Evolutionary conservation across 2,329 filamentous ascomycete genomes (phyloP).

Genomic region (Cyanodermella asteris): DNA sequence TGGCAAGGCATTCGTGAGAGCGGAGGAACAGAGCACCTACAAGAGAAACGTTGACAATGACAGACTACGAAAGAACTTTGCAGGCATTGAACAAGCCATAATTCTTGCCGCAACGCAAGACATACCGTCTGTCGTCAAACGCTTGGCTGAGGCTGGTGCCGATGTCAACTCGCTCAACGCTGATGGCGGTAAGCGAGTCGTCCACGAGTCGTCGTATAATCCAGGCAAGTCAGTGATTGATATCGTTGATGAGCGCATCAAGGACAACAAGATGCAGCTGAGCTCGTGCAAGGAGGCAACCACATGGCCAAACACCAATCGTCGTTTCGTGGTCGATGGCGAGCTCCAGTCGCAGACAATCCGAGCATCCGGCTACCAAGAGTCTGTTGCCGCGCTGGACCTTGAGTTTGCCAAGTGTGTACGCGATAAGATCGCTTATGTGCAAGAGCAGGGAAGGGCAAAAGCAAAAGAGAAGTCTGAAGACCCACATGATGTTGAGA

Average conservation of each 20-base stretch:
- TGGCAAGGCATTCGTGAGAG: conserved; percentile 27
- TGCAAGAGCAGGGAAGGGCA: conserved; percentile 5
- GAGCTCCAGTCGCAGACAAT: no score
- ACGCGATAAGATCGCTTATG: no score
- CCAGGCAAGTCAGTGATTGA: conserved; percentile 3
- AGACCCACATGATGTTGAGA: conserved; percentile 8
- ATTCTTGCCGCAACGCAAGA: conserved; percentile 34
- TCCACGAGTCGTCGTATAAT: conserved; percentile 1
- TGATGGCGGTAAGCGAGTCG: conserved; percentile 10
- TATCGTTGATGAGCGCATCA: conserved; percentile 7
- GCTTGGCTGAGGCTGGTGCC: conserved; percentile 40
- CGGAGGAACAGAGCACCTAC: conserved; percentile 1
- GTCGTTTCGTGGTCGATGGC: no score
- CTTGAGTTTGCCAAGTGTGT: no score
- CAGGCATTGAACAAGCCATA: conserved; percentile 39
- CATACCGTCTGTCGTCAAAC: conserved; percentile 29
- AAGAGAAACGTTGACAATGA: conserved; percentile 21
- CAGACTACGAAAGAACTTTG: conserved; percentile 28
- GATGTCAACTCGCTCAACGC: conserved; percentile 39
- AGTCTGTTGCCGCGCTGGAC: no score
- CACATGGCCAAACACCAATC: no score
- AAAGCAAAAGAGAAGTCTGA: conserved; percentile 14
- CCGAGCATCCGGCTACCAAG: no score
- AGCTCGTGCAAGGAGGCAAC: no score
- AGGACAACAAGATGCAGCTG: conserved; percentile 6